These are phyloP conservation scores for Aspergillus sp. DNA, from an alignment of 2,329 filamentous ascomycete species.

Conservation along the genomic window DNA sequence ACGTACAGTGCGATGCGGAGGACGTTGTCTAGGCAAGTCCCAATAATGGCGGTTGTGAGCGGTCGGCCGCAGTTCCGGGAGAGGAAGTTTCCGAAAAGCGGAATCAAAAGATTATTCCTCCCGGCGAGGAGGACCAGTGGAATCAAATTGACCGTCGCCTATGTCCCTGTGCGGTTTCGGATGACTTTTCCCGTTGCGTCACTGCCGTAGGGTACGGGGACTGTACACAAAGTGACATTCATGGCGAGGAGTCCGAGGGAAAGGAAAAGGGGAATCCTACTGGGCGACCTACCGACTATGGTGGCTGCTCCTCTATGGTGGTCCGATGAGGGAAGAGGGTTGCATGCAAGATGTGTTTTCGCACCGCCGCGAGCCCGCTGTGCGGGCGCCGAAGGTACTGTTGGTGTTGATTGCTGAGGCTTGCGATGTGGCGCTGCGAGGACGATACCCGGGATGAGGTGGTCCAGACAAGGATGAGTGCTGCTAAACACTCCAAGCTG, in stretches of 20 bases:
- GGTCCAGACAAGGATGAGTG: constrained; percentile 69
- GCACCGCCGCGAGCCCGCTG: constrained; percentile 65
- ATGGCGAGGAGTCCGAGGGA: constrained; percentile 46
- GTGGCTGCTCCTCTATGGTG: constrained; percentile 29
- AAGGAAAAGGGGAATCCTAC: constrained; percentile 50
- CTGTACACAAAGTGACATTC: constrained; percentile 57
- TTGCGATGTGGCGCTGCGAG: constrained; percentile 74
- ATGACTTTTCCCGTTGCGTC: constrained; percentile 43
- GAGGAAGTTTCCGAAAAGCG: too few species aligned
- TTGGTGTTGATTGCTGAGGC: constrained; percentile 78
- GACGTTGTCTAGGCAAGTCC: constrained; percentile 71
- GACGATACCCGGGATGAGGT: constrained; percentile 63
- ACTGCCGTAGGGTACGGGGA: constrained; percentile 46
- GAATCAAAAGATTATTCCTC: too few species aligned
- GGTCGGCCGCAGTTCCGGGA: constrained; percentile 29
- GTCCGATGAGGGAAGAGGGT: constrained; percentile 44
- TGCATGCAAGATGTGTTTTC: constrained; percentile 65
- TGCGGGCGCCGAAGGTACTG: constrained; percentile 71
- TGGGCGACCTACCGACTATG: constrained; percentile 52
- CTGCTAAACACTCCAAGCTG: constrained; percentile 66
- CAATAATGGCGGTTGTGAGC: constrained; percentile 44
- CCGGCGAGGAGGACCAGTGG: too few species aligned
- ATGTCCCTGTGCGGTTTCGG: constrained; percentile 46
- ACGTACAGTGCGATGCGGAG: constrained; percentile 72
- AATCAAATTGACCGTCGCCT: too few species aligned